phyloP scores from a whole-genome alignment of 2,329 filamentous ascomycete species.

The Epichloe uncinata region DNA sequence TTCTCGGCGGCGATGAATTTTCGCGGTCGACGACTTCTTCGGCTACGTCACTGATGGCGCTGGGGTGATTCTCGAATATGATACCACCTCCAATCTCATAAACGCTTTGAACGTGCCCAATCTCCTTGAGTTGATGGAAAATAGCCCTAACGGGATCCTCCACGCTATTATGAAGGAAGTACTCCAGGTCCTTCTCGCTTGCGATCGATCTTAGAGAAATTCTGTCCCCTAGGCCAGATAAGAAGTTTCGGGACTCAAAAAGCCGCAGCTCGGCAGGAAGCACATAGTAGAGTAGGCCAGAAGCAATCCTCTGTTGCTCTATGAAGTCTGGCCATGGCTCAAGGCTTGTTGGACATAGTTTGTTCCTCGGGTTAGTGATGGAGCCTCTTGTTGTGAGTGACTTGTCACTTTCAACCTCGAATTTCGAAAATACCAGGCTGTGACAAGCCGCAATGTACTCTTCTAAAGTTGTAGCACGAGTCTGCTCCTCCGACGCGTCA shows the following conservation, averaged over 20 bases:
- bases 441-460: slow-evolving; percentile 21
- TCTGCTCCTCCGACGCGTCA: slow-evolving; percentile 10
- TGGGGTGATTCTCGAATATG: slow-evolving; percentile 3
- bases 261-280: background rate
- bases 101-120: background rate
- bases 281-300: background rate
- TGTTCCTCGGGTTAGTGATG: slow-evolving; percentile 17
- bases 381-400: slow-evolving; percentile 15
- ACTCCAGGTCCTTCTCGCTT: slow-evolving; percentile 2
- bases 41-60: background rate
- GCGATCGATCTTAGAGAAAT: background rate
- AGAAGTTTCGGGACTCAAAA: slow-evolving; percentile 1
- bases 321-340: slow-evolving; percentile 12
- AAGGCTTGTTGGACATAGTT: slow-evolving; percentile 17
- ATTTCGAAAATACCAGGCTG: slow-evolving; percentile 11
- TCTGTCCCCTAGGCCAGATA: background rate
- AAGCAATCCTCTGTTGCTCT: slow-evolving; percentile 2
- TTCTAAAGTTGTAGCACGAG: slow-evolving; percentile 13
- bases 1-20: slow-evolving; percentile 2
- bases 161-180: slow-evolving; percentile 1
- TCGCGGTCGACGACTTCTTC: background rate
- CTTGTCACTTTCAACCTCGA: slow-evolving; percentile 14
- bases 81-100: slow-evolving; percentile 2
- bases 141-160: slow-evolving; percentile 2
- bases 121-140: background rate